Evolutionary conservation across 192 early-diverging fungal genomes (phyloP).

Genomic region (Rhizophlyctis rosea): DNA sequence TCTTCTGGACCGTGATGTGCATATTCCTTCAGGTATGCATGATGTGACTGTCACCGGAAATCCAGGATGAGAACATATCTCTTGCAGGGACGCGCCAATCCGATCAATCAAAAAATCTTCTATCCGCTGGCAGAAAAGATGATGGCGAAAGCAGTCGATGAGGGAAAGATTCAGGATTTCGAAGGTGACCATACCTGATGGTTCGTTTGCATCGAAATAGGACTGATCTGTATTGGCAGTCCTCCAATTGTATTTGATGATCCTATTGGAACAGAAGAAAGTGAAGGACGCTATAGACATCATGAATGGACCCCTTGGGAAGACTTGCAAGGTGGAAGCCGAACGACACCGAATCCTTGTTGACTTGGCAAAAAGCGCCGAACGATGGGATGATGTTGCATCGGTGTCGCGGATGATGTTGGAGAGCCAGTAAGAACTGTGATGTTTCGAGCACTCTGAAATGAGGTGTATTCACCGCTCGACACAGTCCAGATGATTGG

Average conservation of each 20-base stretch:
- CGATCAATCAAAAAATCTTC: constrained; percentile 44
- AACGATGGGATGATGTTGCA: constrained; percentile 7
- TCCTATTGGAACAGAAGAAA: constrained; percentile 70
- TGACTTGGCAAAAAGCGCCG: constrained; percentile 33
- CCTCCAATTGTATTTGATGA: constrained; percentile 70
- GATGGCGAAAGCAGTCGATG: constrained; percentile 71
- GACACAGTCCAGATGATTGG: constrained; percentile 81
- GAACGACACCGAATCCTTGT: constrained; percentile 50
- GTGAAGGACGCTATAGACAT: constrained; percentile 61
- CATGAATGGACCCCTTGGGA: constrained; percentile 57
- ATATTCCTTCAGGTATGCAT: constrained; percentile 68
- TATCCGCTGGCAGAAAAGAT: constrained; percentile 78
- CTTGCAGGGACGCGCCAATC: background rate
- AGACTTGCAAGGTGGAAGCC: constrained; percentile 68
- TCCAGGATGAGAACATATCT: background rate
- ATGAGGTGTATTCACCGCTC: too few species aligned
- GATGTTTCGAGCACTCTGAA: too few species aligned
- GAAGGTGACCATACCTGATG: constrained; percentile 55
- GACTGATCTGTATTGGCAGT: constrained; percentile 44
- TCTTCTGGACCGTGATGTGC: constrained; percentile 84
- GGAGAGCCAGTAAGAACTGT: too few species aligned
- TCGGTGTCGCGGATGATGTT: too few species aligned
- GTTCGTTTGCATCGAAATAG: too few species aligned
- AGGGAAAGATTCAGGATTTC: constrained; percentile 59
- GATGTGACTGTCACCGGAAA: background rate